phyloP scores from a whole-genome alignment of 345 rosid genomes.

The Salix arbutifolia region DNA sequence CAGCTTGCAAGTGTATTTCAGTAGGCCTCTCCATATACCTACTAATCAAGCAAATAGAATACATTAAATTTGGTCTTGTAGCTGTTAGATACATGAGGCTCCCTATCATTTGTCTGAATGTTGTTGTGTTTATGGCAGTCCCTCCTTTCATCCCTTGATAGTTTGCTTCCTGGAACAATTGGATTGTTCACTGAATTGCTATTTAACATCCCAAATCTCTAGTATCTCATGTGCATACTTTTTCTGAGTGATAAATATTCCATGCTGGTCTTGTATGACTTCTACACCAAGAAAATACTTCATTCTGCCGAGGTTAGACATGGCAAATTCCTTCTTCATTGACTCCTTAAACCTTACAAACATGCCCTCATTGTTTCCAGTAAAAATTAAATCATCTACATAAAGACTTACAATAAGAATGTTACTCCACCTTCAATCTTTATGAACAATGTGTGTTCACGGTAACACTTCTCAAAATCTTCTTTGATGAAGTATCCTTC shows the following conservation, averaged over 20 bases:
- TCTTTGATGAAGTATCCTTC: too few species aligned
- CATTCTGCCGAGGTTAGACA: not conserved
- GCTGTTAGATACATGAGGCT: too few species aligned
- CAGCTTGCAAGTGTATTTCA: too few species aligned
- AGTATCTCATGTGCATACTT: not conserved
- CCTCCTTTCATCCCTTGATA: not conserved
- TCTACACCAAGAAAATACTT: not conserved
- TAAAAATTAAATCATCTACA: not conserved
- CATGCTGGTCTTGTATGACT: not conserved
- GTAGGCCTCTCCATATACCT: too few species aligned
- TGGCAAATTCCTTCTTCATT: not conserved
- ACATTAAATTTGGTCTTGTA: too few species aligned
- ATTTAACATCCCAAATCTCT: not conserved
- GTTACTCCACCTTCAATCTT: not conserved
- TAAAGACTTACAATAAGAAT: not conserved
- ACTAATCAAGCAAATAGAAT: too few species aligned
- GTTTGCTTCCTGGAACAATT: not conserved
- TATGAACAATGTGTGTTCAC: too few species aligned
- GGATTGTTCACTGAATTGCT: not conserved
- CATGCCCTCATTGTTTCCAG: not conserved
- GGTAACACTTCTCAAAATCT: too few species aligned
- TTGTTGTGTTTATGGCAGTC: not conserved
- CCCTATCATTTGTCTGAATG: too few species aligned
- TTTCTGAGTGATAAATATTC: not conserved
- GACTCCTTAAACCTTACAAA: not conserved